Base-by-base conservation (phyloP, 1,284 basidiomycete species). In the Apiotrichum akiyoshidainum region DNA sequence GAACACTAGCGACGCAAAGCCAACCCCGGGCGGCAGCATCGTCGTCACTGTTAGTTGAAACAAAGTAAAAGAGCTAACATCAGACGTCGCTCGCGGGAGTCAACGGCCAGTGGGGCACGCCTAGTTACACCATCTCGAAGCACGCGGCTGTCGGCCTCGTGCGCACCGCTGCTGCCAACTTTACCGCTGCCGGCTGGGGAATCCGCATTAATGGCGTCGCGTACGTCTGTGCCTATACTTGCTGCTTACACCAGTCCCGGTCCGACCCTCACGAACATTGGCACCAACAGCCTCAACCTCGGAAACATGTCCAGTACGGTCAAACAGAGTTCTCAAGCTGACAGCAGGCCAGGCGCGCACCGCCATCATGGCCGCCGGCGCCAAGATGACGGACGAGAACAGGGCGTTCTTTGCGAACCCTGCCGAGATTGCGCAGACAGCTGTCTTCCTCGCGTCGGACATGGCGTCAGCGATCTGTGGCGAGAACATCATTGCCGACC, bases 161-260 rank as follows among this genome's bases (percentile, higher is more conserved):
- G 7, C 56, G 54, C 46, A 35, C 60, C 1, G 60, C 60, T 4
- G 52, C 56, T 7, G 34, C 53, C 31, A 57, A 61, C 55, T 46
- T 61, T 33, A 46, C 41, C 14, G 51, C 55, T 44, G 60, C 57
- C 9, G 31, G 31, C 42, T 56, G 57, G 6, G 42, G 42, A 17
- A 58, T 61, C 19, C 55, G 60, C 14, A 57, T 61, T 37, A 61
- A 61, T 37, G 60, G 60, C 21, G 56, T 61, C 10, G 56, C 31
- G 41, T 47, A 40, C 37, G 52, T 54, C 4, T 35, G 2, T 19
- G 2, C 11, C 12, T 4, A 2, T 10, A 11, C 10, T 7, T 14
- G 3, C 19, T 10, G 7, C 26, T 45, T 8, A 52, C 51, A n/a
- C 11, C 31, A 57, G 54, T 11, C 60, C 60, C 16, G 60, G 60